Base-by-base conservation (phyloP, 768 basidiomycete genomes). In the Termitomyces sp. region DNA sequence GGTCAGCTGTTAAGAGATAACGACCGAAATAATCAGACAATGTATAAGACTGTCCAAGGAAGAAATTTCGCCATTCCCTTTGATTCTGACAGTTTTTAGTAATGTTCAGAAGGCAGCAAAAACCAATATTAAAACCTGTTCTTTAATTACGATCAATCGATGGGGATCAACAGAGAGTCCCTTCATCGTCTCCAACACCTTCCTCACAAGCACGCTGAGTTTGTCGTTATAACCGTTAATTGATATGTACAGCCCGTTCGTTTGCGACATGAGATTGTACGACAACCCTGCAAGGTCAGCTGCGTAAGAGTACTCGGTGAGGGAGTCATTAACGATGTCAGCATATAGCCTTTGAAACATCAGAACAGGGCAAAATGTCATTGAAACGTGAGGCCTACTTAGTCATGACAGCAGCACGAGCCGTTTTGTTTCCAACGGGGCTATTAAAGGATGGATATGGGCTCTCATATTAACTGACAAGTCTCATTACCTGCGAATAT, bases 221-320 rank as follows among this genome's bases (percentile, higher is more conserved):
- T 96, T 98, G 73, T 98, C 95, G 67, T 94, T 95, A 75, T 97
- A 98, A 6, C 97, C 97, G 48, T 78, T 81, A 55, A 93, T 76
- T 3, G 79, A 76, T 47, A 97, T 71, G 44, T 76, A 82, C 50
- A 97, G 69, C 1, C 91, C 91, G 13, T 85, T 85, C 2, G 78
- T 76, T 62, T 86, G 81, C 12, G 81, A 75, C 27, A 79, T 73
- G 60, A 95, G 80, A 61, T 74, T 79, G 71, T 95, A 98, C 5
- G 77, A 75, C 37, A 98, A 79, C 30, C 95, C 95, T 15, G 96
- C 97, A 27, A 98, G 81, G 44, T 91, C 88, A 12, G 97, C 97
- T 67, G 95, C 88, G 68, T 98, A 98, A 0, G 92, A 78, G 65
- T 89, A 94, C 73, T 99, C 97, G 6, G 86, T 86, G 53, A 98